Evolutionary conservation across 2,329 filamentous ascomycete species (phyloP).

Genomic region (Dissoconium aciculare): DNA sequence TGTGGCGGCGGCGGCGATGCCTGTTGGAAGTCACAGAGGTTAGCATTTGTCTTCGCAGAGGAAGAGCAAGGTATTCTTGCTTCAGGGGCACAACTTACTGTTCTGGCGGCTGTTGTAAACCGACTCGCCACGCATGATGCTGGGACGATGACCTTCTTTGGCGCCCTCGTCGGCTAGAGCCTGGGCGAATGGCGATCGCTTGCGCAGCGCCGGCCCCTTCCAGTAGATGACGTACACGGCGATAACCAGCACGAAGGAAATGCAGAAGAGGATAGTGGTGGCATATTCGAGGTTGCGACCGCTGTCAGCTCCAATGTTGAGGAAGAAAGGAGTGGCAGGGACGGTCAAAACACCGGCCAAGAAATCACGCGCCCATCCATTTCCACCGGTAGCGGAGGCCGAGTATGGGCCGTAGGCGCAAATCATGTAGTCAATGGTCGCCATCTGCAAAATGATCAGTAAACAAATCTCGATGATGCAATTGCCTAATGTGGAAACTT

Average conservation of each 20-base stretch:
- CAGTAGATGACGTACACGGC: slow-evolving; percentile 44
- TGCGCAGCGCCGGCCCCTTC: slow-evolving; percentile 40
- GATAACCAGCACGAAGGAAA: slow-evolving; percentile 38
- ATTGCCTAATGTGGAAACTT: neutral
- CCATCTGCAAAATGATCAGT: slow-evolving; percentile 42
- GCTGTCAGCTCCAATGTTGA: slow-evolving; percentile 23
- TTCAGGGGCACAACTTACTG: too few relatives aligned
- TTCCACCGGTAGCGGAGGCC: slow-evolving; percentile 60
- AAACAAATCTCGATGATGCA: neutral
- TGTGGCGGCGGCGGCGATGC: neutral
- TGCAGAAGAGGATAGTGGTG: slow-evolving; percentile 39
- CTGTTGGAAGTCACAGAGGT: neutral
- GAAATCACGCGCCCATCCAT: slow-evolving; percentile 61
- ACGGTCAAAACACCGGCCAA: slow-evolving; percentile 58
- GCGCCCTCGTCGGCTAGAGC: slow-evolving; percentile 21
- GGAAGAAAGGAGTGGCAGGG: slow-evolving; percentile 48
- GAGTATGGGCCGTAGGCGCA: slow-evolving; percentile 60
- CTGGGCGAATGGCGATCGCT: slow-evolving; percentile 38
- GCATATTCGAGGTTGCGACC: slow-evolving; percentile 39
- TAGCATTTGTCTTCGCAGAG: too few relatives aligned
- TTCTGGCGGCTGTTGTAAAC: too few relatives aligned
- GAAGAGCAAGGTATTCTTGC: too few relatives aligned
- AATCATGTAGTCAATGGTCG: slow-evolving; percentile 65
- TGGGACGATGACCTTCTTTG: slow-evolving; percentile 5
- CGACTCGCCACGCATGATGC: slow-evolving; percentile 1